Base-by-base conservation (phyloP, 768 basidiomycete genomes). In the Calocybe indica region DNA sequence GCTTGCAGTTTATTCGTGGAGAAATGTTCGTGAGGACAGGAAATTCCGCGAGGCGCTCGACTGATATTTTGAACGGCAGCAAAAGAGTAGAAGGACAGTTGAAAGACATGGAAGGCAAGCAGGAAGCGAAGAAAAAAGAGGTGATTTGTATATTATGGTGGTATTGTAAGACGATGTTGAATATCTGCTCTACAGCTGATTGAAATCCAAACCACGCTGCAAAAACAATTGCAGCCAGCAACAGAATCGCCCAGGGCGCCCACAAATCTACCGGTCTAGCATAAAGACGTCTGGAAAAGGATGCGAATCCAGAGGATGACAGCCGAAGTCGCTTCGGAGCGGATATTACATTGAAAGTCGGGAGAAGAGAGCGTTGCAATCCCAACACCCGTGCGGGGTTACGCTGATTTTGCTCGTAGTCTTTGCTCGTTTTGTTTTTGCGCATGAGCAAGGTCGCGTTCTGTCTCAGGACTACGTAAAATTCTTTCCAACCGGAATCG, bases 51-150 rank as follows among this genome's bases (percentile, higher is more conserved):
- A 22, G 1, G 22, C 22, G 22, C 22, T 22, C 22, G 22, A 22
- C 22, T 22, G 22, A 22, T 22, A 2, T 22, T 22, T 22, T 22
- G 22, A 22, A 22, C 41, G 49, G 53, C 53, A 75, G 73, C 29
- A 87, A 86, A 67, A 79, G 92, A 15, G 80, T 92, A 1, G 94
- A 96, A 64, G 63, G 58, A 6, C 89, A 91, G 62, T 71, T 97
- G 40, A 85, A 88, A 59, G 90, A 94, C 3, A 68, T 85, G 22
- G 81, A 84, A 54, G 73, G 75, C 30, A 88, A 83, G 56, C 74
- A 83, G 46, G 90, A 93, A 55, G 83, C 80, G 60, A 92, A 88
- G 69, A 92, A 88, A 68, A 58, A 68, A 34, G 90, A 96, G 79
- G 94, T 88, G 52, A 46, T 68, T 62, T 38, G 15, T 49, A 13